Conservation (phyloP, 768 basidiomycete species). For the Leccinum incarnatum region DNA sequence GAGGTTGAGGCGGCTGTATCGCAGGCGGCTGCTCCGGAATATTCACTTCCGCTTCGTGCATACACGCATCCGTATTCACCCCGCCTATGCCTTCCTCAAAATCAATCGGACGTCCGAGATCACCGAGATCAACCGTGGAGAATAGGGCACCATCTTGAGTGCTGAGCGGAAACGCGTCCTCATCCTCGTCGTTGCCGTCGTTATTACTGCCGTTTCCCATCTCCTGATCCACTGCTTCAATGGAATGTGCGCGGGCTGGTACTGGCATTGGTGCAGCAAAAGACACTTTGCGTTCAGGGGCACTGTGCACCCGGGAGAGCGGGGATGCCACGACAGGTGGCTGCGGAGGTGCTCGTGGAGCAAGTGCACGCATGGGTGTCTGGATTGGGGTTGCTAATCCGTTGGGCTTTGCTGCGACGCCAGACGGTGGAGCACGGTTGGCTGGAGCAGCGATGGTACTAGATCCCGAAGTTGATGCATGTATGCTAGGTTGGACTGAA, state of each 20-base stretch:
- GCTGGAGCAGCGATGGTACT: background rate
- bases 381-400: conserved; percentile 36
- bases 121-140: conserved; percentile 53
- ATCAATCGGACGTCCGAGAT: conserved; percentile 38
- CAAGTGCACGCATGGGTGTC: conserved; percentile 32
- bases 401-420: conserved; percentile 2
- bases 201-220: background rate
- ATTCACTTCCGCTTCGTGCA: conserved; percentile 2
- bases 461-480: background rate
- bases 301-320: conserved; percentile 11
- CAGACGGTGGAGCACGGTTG: background rate
- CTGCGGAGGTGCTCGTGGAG: conserved; percentile 3
- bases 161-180: conserved; percentile 43
- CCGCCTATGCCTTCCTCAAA: conserved; percentile 36
- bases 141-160: conserved; percentile 70
- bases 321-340: conserved; percentile 8
- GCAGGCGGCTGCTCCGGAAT: background rate
- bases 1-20: conserved; percentile 2
- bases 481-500: background rate
- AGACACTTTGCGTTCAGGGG: conserved; percentile 14
- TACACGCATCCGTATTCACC: conserved; percentile 10
- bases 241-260: background rate
- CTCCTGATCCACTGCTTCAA: conserved; percentile 1
- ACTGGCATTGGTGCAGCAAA: conserved; percentile 1
- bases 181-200: conserved; percentile 26